These are phyloP conservation scores for Solanum virginianum DNA, from an alignment of 257 asterid genomes.

Conservation along the genomic window DNA sequence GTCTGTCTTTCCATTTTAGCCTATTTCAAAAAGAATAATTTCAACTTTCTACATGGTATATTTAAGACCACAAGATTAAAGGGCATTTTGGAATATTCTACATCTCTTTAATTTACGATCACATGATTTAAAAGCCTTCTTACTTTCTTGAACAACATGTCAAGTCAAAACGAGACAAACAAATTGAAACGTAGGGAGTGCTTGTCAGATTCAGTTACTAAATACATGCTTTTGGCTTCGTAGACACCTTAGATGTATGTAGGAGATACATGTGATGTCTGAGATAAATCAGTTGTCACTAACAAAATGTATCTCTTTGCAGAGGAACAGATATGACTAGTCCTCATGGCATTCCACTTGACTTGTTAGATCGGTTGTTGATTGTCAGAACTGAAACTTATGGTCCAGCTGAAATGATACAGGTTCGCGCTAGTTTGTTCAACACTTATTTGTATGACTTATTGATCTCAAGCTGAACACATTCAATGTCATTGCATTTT, in stretches of 20 bases:
- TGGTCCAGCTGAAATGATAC: conserved; percentile 97
- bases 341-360: conserved; percentile 96
- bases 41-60: no score
- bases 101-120: no score
- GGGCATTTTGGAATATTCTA: no score
- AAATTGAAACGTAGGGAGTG: neutral
- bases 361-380: conserved; percentile 78
- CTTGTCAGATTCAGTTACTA: neutral
- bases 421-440: conserved; percentile 28
- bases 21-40: no score
- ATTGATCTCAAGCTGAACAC: neutral
- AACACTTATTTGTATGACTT: neutral
- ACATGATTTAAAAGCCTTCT: no score
- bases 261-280: neutral
- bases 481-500: neutral
- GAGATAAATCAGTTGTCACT: neutral
- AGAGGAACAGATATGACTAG: conserved; percentile 95
- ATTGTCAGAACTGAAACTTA: conserved; percentile 89
- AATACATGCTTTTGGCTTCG: neutral
- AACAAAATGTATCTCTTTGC: conserved; percentile 1
- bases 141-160: no score
- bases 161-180: neutral
- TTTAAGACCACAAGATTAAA: no score
- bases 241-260: neutral
- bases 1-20: no score